phyloP scores from a whole-genome alignment of 2,329 filamentous ascomycete species.

The Cytospora chrysosperma region DNA sequence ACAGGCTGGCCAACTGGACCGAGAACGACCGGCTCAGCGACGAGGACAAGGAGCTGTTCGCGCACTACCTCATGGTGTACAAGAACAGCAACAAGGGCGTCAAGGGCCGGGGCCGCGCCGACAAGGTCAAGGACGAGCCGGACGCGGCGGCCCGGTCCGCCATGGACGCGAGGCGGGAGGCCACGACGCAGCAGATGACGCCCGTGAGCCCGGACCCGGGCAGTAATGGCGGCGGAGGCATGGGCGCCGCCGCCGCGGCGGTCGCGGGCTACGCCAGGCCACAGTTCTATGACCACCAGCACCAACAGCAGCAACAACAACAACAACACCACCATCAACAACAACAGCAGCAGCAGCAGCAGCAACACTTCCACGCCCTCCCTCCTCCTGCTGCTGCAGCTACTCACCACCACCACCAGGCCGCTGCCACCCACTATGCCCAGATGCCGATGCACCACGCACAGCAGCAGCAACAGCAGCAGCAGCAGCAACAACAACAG shows the following conservation, averaged over 20 bases:
- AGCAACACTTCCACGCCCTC: conserved; percentile 10
- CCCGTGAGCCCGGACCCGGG: conserved; percentile 32
- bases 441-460: conserved; percentile 9
- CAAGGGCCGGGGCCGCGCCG: conserved; percentile 88
- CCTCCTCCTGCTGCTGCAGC: conserved; percentile 1
- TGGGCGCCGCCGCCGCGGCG: too few relatives aligned
- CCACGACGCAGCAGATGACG: conserved; percentile 26
- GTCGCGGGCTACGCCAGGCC: conserved; percentile 16
- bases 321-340: not conserved
- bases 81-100: conserved; percentile 99
- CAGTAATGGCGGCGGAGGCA: conserved; percentile 12
- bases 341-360: conserved; percentile 3
- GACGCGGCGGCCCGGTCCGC: not conserved
- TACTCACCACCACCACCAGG: conserved; percentile 14
- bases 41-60: conserved; percentile 72
- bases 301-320: conserved; percentile 19
- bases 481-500: conserved; percentile 2
- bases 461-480: conserved; percentile 5
- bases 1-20: conserved; percentile 28
- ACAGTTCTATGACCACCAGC: conserved; percentile 29
- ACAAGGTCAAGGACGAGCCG: conserved; percentile 52
- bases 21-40: conserved; percentile 64
- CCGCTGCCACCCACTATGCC: conserved; percentile 3
- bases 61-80: conserved; percentile 85
- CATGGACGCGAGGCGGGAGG: not conserved